Percentiles rank a stretch among this genome's conserved stretches.
These are phyloP conservation scores for Metarhizium sp. DNA, from an alignment of 2,329 filamentous ascomycete genomes.

Conservation along the genomic window DNA sequence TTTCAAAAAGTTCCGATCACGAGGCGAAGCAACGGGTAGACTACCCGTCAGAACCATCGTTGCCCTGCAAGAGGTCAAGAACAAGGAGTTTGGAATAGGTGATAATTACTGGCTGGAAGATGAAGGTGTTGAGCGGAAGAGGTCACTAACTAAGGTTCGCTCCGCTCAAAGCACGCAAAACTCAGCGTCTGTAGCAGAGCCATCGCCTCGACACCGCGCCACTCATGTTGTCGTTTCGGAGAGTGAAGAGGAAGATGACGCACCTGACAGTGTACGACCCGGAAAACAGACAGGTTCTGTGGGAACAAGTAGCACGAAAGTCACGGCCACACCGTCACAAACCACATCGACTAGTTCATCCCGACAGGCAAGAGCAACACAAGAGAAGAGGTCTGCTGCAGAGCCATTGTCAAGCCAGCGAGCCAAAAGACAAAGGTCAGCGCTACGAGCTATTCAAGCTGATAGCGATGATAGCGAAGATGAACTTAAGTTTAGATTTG, in stretches of 20 bases:
- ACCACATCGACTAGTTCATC: constrained; percentile 19
- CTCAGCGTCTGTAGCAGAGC: neutral
- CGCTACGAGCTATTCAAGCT: constrained; percentile 23
- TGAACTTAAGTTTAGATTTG: constrained; percentile 47
- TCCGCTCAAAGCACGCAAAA: neutral
- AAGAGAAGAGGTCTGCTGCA: constrained; percentile 25
- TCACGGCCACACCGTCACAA: constrained; percentile 19
- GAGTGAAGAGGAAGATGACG: constrained; percentile 17
- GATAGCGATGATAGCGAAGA: constrained; percentile 45
- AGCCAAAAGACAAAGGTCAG: constrained; percentile 22
- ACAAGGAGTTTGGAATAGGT: constrained; percentile 63
- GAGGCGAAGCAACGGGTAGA: constrained; percentile 39
- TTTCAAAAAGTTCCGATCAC: constrained; percentile 76
- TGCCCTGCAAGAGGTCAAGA: constrained; percentile 58
- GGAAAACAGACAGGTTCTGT: constrained; percentile 5
- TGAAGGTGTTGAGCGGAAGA: constrained; percentile 23
- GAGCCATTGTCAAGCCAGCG: constrained; percentile 19
- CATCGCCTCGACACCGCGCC: constrained; percentile 11
- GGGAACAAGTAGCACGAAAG: constrained; percentile 14
- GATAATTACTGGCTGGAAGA: constrained; percentile 68
- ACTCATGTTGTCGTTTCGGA: constrained; percentile 23
- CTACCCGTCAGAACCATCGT: constrained; percentile 51
- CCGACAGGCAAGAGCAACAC: constrained; percentile 10
- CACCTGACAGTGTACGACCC: constrained; percentile 1
- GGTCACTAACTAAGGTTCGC: constrained; percentile 4